Evolutionary conservation across 1,139 yeast species (phyloP).

Genomic region (Geotrichum europaeum): DNA sequence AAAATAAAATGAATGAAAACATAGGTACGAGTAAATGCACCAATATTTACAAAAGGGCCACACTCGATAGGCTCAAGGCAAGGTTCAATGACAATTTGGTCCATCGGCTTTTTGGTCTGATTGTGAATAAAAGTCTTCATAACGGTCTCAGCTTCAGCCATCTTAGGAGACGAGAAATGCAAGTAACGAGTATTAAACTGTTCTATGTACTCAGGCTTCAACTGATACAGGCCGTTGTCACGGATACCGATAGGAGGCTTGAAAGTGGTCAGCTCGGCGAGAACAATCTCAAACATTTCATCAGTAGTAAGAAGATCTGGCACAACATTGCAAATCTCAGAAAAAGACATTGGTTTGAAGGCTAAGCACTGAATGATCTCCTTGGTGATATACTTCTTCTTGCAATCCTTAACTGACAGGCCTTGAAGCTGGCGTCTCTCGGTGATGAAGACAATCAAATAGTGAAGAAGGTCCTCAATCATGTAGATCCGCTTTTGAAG

Average conservation of each 20-base stretch:
- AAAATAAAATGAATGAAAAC: constrained; percentile 33
- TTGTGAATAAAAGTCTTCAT: constrained; percentile 44
- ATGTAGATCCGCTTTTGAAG: constrained; percentile 44
- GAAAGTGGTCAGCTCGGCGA: constrained; percentile 55
- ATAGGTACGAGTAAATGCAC: constrained; percentile 33
- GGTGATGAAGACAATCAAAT: constrained; percentile 61
- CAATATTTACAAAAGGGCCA: constrained; percentile 34
- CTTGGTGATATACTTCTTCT: constrained; percentile 48
- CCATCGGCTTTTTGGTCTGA: constrained; percentile 25
- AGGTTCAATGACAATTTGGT: constrained; percentile 34
- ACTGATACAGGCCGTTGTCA: constrained; percentile 62
- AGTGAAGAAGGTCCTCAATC: constrained; percentile 73
- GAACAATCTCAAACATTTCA: constrained; percentile 63
- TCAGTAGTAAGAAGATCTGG: constrained; percentile 71
- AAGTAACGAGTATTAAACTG: constrained; percentile 76
- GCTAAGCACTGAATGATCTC: constrained; percentile 79
- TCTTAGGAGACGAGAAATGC: constrained; percentile 67
- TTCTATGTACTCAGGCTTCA: constrained; percentile 52
- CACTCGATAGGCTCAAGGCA: constrained; percentile 29
- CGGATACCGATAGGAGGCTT: constrained; percentile 57
- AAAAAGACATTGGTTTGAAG: constrained; percentile 64
- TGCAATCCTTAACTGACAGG: constrained; percentile 45
- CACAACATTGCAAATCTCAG: constrained; percentile 60
- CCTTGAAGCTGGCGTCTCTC: constrained; percentile 61
- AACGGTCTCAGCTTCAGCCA: constrained; percentile 65